A percentile compares a stretch with the other conserved stretches of the same genome.
Conservation (phyloP, 768 basidiomycete genomes). For the Guyanaporus albipodus region DNA sequence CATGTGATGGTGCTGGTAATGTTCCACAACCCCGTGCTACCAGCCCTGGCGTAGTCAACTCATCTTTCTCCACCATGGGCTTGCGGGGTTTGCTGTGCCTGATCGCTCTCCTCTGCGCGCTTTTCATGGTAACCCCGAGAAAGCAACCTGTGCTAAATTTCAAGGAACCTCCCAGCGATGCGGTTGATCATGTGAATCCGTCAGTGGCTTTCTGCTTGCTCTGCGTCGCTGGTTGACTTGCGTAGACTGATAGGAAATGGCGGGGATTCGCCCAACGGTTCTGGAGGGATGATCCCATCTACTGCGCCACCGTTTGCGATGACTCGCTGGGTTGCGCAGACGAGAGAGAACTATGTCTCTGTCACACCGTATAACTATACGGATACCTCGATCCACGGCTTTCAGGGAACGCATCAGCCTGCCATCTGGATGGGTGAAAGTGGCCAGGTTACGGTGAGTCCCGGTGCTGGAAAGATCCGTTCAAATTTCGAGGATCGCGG, state of each 20-base stretch:
- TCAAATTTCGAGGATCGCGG: constrained; percentile 58
- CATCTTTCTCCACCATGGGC: background rate
- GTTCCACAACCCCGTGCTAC: background rate
- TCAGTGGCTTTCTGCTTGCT: constrained; percentile 22
- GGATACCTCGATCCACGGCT: constrained; percentile 58
- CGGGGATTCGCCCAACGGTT: constrained; percentile 63
- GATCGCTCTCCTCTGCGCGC: constrained; percentile 11
- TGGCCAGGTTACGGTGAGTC: constrained; percentile 56
- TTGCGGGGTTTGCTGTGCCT: constrained; percentile 14
- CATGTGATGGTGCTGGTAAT: background rate
- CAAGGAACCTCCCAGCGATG: constrained; percentile 30
- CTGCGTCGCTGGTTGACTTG: background rate
- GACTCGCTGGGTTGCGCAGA: constrained; percentile 85
- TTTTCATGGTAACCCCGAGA: constrained; percentile 12
- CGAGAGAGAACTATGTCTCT: constrained; percentile 71
- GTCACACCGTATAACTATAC: constrained; percentile 70
- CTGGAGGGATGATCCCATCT: constrained; percentile 77
- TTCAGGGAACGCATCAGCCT: constrained; percentile 77
- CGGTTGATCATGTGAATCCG: constrained; percentile 47
- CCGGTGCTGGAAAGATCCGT: constrained; percentile 50
- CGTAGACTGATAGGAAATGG: constrained; percentile 67
- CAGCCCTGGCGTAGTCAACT: background rate
- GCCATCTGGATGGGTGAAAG: constrained; percentile 91
- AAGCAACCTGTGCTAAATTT: constrained; percentile 14
- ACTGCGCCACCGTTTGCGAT: constrained; percentile 79